phyloP scores from a whole-genome alignment of 768 basidiomycete species.

The Tricholoma bakamatsutake region DNA sequence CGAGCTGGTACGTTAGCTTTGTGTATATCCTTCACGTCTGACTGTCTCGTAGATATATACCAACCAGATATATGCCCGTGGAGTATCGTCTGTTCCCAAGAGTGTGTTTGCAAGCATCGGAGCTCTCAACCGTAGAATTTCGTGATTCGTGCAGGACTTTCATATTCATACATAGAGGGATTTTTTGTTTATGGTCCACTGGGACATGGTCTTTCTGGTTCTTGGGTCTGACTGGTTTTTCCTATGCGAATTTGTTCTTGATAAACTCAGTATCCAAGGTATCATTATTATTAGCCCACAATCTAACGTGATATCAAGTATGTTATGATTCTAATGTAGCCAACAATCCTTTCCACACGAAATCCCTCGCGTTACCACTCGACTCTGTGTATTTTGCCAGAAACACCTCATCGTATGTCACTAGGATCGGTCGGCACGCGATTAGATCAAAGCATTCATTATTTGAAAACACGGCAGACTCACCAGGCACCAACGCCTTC shows the following conservation, averaged over 20 bases:
- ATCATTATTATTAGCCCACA: too few relatives aligned
- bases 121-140: conserved; percentile 27
- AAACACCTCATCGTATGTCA: conserved; percentile 61
- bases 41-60: conserved; percentile 58
- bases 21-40: not conserved
- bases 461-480: conserved; percentile 12
- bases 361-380: conserved; percentile 73
- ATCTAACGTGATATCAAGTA: not conserved
- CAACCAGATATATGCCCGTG: conserved; percentile 82
- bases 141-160: conserved; percentile 8
- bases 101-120: conserved; percentile 32
- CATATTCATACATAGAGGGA: not conserved
- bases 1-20: conserved; percentile 64
- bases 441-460: not conserved
- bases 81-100: conserved; percentile 79
- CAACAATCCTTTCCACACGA: conserved; percentile 64
- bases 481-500: conserved; percentile 46
- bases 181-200: too few relatives aligned
- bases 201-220: too few relatives aligned
- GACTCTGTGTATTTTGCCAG: conserved; percentile 74
- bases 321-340: not conserved
- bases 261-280: too few relatives aligned
- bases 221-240: too few relatives aligned
- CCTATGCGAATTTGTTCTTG: not conserved
- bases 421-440: conserved; percentile 13